Conservation (phyloP, 176 grass and related monocot species). For the Chrysopogon serrulatus region DNA sequence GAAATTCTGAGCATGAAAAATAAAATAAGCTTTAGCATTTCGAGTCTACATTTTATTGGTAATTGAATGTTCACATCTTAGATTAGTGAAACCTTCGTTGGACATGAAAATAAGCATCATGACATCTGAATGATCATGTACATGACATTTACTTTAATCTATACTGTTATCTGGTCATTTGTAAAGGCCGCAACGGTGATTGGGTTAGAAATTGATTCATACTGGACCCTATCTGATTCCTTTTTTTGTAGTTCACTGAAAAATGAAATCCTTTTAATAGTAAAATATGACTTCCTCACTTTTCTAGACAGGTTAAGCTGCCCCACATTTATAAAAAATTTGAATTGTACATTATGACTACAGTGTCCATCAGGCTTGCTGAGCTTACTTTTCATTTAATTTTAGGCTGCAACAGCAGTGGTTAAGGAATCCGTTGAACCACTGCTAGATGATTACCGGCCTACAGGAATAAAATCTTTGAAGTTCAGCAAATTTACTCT, state of each 20-base stretch:
- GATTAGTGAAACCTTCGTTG: not conserved
- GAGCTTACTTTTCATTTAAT: constrained; percentile 26
- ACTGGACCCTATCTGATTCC: not conserved
- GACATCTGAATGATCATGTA: constrained; percentile 2
- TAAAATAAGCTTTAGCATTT: constrained; percentile 1
- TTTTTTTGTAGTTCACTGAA: not conserved
- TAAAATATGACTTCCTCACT: not conserved
- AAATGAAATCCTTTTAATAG: not conserved
- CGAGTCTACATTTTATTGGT: not conserved
- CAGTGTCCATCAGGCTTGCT: constrained; percentile 16
- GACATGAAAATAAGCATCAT: not conserved
- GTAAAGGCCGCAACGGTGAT: not conserved
- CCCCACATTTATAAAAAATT: not conserved
- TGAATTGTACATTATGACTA: not conserved
- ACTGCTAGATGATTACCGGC: constrained; percentile 91
- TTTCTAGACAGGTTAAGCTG: not conserved
- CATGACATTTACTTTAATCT: not conserved
- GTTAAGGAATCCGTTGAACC: constrained; percentile 89
- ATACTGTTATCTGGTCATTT: not conserved
- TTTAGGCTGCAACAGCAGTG: constrained; percentile 69
- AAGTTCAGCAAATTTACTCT: constrained; percentile 98
- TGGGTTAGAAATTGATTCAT: not conserved
- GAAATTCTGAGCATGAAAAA: not conserved
- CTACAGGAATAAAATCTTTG: constrained; percentile 90
- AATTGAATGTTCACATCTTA: not conserved